Evolutionary conservation across 2,329 filamentous ascomycete genomes (phyloP).

Genomic region (Pyrenophora tritici-repentis): DNA sequence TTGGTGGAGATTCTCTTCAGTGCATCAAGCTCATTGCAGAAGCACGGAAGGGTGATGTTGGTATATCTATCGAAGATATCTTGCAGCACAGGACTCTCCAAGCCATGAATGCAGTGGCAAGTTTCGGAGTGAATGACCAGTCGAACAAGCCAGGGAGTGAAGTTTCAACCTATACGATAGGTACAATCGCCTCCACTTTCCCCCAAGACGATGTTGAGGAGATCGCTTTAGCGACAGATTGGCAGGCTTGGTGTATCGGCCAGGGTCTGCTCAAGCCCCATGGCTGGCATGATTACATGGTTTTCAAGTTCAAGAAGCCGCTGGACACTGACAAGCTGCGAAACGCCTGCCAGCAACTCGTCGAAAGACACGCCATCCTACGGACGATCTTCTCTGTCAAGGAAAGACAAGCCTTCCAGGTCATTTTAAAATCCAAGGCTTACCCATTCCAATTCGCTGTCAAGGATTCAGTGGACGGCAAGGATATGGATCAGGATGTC

Average conservation of each 20-base stretch:
- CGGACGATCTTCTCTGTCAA: constrained; percentile 2
- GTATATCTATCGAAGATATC: constrained; percentile 1
- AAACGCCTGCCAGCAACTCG: not conserved
- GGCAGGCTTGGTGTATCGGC: constrained; percentile 5
- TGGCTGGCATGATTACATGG: constrained; percentile 11
- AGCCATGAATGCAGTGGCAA: constrained; percentile 3
- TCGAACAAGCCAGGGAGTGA: not conserved
- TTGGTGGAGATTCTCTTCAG: constrained; percentile 5
- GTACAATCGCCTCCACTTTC: not conserved
- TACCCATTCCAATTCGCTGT: constrained; percentile 3
- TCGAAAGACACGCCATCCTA: not conserved
- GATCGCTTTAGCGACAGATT: constrained; percentile 3
- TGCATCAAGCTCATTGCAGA: constrained; percentile 8
- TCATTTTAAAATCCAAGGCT: not conserved
- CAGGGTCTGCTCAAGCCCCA: constrained; percentile 6
- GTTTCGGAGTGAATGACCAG: not conserved
- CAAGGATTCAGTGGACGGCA: not conserved
- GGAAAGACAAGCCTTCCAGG: constrained; percentile 4
- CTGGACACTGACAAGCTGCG: not conserved
- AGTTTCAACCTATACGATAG: not conserved
- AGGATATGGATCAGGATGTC: not conserved
- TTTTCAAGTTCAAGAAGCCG: constrained; percentile 2
- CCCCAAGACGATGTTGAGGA: not conserved
- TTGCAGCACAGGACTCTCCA: constrained; percentile 1
- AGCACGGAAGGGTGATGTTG: not conserved